These are phyloP conservation scores for Pythium rhizo-oryzae DNA, from an alignment of 352 stramenopile genomes.

Conservation along the genomic window DNA sequence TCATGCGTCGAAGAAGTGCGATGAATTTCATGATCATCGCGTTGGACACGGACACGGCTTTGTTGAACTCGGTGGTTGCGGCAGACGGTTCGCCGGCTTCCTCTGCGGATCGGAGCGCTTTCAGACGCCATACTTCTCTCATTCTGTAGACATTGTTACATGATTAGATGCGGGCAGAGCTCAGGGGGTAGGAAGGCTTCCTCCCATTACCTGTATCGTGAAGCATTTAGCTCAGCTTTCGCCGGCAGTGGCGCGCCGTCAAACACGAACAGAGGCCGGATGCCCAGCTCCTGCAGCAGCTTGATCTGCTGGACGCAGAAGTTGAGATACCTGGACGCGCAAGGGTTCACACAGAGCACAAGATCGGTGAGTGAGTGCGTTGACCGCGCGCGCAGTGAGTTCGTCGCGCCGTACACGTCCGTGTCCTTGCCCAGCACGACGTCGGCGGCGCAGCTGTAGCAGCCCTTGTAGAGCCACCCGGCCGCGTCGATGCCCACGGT, in stretches of 20 bases:
- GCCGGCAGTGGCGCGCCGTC: constrained; percentile 91
- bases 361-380: too few species aligned
- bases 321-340: constrained; percentile 68
- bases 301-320: constrained; percentile 91
- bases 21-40: constrained; percentile 79
- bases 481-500: constrained; percentile 72
- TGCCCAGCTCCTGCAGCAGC: constrained; percentile 76
- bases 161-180: neutral
- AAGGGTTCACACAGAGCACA: neutral
- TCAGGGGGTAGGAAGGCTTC: neutral
- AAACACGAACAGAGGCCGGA: constrained; percentile 93
- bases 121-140: constrained; percentile 42
- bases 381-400: neutral
- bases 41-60: constrained; percentile 67
- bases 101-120: constrained; percentile 36
- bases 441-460: constrained; percentile 87
- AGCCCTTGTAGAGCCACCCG: constrained; percentile 91
- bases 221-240: constrained; percentile 73
- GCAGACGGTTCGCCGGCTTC: constrained; percentile 28
- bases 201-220: constrained; percentile 43
- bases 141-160: constrained; percentile 12
- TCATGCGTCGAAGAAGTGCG: constrained; percentile 54
- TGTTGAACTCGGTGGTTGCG: constrained; percentile 39
- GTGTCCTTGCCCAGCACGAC: constrained; percentile 66
- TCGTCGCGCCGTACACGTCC: constrained; percentile 36